Conservation (phyloP, 2,329 filamentous ascomycete genomes). For the Penicillium paneum region DNA sequence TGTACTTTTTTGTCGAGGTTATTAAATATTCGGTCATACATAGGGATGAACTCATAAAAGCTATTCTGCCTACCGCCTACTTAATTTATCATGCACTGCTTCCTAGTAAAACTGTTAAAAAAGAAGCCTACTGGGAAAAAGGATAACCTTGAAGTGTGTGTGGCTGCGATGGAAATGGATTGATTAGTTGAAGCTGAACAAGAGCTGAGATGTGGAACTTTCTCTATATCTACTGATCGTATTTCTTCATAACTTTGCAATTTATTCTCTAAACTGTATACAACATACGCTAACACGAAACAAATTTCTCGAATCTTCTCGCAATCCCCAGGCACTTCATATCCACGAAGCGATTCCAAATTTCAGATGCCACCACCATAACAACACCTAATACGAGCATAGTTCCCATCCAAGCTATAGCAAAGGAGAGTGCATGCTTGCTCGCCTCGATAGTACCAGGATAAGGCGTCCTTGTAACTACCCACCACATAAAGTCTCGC, state of each 20-base stretch:
- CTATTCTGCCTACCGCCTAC: conserved; percentile 4
- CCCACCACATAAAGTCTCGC: neutral
- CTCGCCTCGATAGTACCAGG: neutral
- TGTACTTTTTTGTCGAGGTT: conserved; percentile 19
- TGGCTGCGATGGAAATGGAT: too few relatives aligned
- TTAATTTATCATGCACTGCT: neutral
- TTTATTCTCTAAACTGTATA: too few relatives aligned
- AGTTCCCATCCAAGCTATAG: neutral
- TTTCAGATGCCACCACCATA: neutral
- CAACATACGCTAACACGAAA: neutral
- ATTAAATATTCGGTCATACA: conserved; percentile 23
- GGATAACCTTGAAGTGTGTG: neutral
- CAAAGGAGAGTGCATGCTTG: neutral
- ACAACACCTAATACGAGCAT: neutral
- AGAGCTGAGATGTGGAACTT: neutral
- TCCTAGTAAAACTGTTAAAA: neutral
- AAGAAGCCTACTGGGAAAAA: neutral
- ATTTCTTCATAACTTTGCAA: neutral
- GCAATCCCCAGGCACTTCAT: neutral
- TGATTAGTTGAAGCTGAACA: neutral
- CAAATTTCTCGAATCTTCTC: neutral
- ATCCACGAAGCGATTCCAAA: neutral
- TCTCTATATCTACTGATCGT: neutral
- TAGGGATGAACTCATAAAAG: conserved; percentile 12
- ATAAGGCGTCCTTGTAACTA: neutral